Conservation (phyloP, 371 early-diverging fungal species). For the Neoconidiobolus thromboides region DNA sequence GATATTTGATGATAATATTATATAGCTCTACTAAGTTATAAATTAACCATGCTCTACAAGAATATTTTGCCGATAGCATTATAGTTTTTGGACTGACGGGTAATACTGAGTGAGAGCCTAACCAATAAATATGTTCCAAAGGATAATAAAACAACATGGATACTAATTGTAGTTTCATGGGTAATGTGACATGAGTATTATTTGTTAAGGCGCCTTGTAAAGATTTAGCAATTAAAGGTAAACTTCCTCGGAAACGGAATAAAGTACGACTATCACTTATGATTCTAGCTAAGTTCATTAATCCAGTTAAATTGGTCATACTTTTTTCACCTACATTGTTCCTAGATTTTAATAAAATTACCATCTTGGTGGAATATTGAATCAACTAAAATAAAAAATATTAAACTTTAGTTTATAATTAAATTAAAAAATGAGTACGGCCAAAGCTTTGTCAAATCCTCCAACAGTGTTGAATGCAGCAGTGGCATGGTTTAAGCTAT, state of each 20-base stretch:
- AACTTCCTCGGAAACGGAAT: slow-evolving; percentile 5
- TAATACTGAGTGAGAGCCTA: neutral
- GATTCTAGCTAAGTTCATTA: neutral
- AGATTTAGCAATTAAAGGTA: neutral
- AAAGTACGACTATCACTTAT: neutral
- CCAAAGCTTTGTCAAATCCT: slow-evolving; percentile 5
- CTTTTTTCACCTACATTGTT: neutral
- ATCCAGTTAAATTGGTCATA: neutral
- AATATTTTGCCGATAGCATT: neutral
- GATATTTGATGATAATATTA: neutral
- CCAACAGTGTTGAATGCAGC: neutral
- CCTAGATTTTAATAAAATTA: neutral
- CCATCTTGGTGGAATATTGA: neutral
- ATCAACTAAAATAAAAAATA: neutral
- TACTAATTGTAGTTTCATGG: slow-evolving; percentile 1
- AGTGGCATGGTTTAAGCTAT: too few relatives aligned
- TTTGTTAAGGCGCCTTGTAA: neutral
- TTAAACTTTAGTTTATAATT: neutral
- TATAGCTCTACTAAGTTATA: neutral
- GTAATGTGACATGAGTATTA: neutral
- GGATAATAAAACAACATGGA: slow-evolving; percentile 6
- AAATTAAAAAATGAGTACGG: neutral
- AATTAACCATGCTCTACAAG: slow-evolving; percentile 1
- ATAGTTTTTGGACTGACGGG: neutral
- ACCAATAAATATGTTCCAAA: slow-evolving; percentile 4